Evolutionary conservation across 225 moss, liverwort and hornwort species (phyloP).

Genomic region (Sphagnum tenellum): DNA sequence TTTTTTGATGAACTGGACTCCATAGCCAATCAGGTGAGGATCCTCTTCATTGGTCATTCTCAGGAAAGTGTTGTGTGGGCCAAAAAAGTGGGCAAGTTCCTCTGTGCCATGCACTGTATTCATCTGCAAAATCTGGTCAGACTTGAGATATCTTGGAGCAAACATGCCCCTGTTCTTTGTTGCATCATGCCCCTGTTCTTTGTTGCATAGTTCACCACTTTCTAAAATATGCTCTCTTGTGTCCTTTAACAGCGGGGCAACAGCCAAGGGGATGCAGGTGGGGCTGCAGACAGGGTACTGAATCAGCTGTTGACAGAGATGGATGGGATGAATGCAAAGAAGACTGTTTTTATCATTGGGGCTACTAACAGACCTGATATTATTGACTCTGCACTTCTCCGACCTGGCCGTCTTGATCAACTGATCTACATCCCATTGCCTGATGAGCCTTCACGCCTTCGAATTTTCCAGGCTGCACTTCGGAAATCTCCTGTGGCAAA

Average conservation of each 20-base stretch:
- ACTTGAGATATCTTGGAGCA: too few species aligned
- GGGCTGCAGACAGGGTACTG: slow-evolving; percentile 33
- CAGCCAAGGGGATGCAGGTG: slow-evolving; percentile 29
- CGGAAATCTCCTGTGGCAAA: slow-evolving; percentile 18
- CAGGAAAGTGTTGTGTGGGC: background rate
- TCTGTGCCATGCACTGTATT: background rate
- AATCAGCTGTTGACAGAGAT: slow-evolving; percentile 34
- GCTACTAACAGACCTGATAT: background rate
- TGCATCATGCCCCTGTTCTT: background rate
- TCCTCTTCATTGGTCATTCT: background rate
- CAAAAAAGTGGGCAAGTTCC: too few species aligned
- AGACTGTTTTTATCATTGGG: slow-evolving; percentile 4
- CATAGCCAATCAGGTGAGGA: slow-evolving; percentile 16
- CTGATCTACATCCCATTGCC: slow-evolving; percentile 24
- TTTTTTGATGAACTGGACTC: slow-evolving; percentile 42
- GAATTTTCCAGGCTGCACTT: slow-evolving; percentile 26
- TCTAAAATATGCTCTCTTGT: too few species aligned
- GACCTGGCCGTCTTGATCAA: background rate
- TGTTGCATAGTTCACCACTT: too few species aligned
- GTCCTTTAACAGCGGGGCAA: slow-evolving; percentile 6
- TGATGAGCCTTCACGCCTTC: slow-evolving; percentile 18
- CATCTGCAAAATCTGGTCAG: background rate
- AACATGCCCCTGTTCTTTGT: too few species aligned
- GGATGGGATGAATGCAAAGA: slow-evolving; percentile 30
- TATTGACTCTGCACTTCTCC: slow-evolving; percentile 1